Conservation (phyloP, 768 basidiomycete genomes). For the Scleroderma citrinum region DNA sequence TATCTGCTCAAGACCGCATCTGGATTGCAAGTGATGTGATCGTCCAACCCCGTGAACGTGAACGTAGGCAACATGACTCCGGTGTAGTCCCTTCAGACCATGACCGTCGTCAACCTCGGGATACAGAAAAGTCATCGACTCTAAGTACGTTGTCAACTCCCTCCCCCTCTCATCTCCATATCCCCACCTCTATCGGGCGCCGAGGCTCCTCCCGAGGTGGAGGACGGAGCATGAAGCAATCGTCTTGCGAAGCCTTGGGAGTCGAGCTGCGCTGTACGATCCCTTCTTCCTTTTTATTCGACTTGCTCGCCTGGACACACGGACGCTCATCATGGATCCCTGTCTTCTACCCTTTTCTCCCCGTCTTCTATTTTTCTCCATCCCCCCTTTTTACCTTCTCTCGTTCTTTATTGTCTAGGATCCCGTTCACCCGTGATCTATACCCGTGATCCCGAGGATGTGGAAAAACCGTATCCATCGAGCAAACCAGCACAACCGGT, state of each 20-base stretch:
- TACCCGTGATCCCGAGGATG: constrained; percentile 26
- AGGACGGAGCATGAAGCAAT: constrained; percentile 28
- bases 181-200: constrained; percentile 29
- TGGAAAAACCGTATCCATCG: constrained; percentile 7
- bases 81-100: constrained; percentile 14
- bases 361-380: constrained; percentile 24
- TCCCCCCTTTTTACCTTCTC: constrained; percentile 23
- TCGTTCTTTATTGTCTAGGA: constrained; percentile 38
- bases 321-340: constrained; percentile 38
- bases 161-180: constrained; percentile 22
- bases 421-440: constrained; percentile 32
- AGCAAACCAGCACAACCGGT: constrained; percentile 13
- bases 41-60: constrained; percentile 8
- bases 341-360: constrained; percentile 25
- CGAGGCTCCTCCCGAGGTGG: constrained; percentile 34
- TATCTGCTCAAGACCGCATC: constrained; percentile 21
- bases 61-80: constrained; percentile 21
- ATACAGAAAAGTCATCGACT: constrained; percentile 32
- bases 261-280: constrained; percentile 31
- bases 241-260: constrained; percentile 44
- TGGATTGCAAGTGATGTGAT: constrained; percentile 14
- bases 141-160: constrained; percentile 45
- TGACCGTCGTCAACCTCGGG: constrained; percentile 19
- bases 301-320: constrained; percentile 35
- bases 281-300: constrained; percentile 31